Conservation (phyloP, 2,329 filamentous ascomycete species). For the Aspergillus ruber region DNA sequence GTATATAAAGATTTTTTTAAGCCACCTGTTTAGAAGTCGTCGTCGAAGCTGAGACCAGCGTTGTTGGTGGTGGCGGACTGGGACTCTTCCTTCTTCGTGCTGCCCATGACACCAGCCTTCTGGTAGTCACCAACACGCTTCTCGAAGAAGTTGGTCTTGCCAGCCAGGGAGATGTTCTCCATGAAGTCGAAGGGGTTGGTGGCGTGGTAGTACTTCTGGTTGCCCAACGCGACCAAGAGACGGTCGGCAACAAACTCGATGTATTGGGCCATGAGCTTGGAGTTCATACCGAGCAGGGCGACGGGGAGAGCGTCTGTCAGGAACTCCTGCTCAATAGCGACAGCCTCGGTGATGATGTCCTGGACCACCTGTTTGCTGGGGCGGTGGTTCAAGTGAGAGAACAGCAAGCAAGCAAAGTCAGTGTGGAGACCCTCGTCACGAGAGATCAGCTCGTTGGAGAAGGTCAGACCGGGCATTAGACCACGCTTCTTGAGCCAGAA, state of each 20-base stretch:
- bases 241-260: conserved; percentile 99
- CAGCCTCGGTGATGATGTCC: conserved; percentile 89
- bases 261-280: conserved; percentile 97
- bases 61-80: conserved; percentile 32
- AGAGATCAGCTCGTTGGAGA: conserved; percentile 99
- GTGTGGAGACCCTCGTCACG: conserved; percentile 99
- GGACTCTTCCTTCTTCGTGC: conserved; percentile 64
- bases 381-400: conserved; percentile 93
- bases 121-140: conserved; percentile 99
- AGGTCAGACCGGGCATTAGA: conserved; percentile 95
- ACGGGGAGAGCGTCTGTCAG: conserved; percentile 90
- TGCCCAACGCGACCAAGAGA: conserved; percentile 85
- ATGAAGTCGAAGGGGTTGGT: conserved; percentile 99
- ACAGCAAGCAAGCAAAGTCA: conserved; percentile 94
- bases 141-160: conserved; percentile 99
- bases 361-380: conserved; percentile 74
- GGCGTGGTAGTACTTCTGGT: conserved; percentile 86
- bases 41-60: conserved; percentile 87
- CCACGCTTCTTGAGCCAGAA: conserved; percentile 99
- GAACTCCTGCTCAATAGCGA: conserved; percentile 95
- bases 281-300: conserved; percentile 94
- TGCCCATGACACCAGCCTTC: conserved; percentile 97
- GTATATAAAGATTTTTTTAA: conserved; percentile 10
- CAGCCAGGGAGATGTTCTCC: conserved; percentile 98
- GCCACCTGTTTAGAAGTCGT: conserved; percentile 71